phyloP scores from a whole-genome alignment of 176 grass and related monocot genomes.

The Zoysia japonica region DNA sequence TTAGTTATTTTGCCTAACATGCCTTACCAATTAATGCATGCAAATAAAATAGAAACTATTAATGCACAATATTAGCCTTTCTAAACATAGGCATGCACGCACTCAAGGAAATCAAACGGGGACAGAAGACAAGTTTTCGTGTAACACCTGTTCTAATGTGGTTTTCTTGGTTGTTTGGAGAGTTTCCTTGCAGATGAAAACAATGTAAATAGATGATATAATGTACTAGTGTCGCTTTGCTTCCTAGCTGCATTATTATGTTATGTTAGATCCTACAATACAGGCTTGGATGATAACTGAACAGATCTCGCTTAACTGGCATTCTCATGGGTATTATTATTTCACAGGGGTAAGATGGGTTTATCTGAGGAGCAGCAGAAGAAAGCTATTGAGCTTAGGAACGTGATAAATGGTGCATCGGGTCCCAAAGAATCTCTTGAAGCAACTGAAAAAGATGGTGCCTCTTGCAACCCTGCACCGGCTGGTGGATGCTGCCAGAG shows the following conservation, averaged over 20 bases:
- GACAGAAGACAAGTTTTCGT: background rate
- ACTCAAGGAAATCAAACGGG: background rate
- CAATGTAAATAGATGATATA: background rate
- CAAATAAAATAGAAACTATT: background rate
- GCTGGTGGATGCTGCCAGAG: conserved; percentile 72
- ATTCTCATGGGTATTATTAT: conserved; percentile 34
- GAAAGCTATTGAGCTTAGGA: conserved; percentile 59
- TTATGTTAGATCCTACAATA: conserved; percentile 10
- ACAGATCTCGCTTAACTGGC: background rate
- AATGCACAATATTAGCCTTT: background rate
- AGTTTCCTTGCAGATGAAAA: background rate
- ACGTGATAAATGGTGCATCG: conserved; percentile 45
- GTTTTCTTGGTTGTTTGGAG: background rate
- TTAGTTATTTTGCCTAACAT: background rate
- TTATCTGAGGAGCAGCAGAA: conserved; percentile 88
- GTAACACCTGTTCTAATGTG: background rate
- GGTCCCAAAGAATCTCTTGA: conserved; percentile 41
- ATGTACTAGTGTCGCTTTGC: background rate
- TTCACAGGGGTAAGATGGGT: conserved; percentile 82
- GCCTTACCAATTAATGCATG: background rate
- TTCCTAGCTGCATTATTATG: background rate
- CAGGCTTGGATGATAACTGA: background rate
- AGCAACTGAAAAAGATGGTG: conserved; percentile 23
- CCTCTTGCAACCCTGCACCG: conserved; percentile 22
- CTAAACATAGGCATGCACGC: too few relatives aligned